Base-by-base conservation (phyloP, 768 basidiomycete species). In the Megacollybia marginata region DNA sequence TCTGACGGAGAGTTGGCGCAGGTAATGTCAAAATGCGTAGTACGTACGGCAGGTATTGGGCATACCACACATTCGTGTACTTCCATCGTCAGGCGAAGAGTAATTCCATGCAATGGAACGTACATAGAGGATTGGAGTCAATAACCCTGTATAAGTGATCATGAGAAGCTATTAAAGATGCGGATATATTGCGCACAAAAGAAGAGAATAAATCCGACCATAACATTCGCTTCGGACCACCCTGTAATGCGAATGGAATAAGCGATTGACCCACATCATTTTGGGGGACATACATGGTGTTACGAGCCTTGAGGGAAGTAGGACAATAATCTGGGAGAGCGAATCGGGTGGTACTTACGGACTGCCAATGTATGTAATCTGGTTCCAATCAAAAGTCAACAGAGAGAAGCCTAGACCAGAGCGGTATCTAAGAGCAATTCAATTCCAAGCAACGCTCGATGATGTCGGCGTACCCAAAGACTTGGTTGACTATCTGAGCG, bases 281-380 rank as follows among this genome's bases (percentile, higher is more conserved):
- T n/a, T 36, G 31, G 32, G 31, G 34, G 47, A 48, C 70, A 46
- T 62, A 75, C 74, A 76, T 51, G 73, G 74, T 40, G 74, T 74
- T 33, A 73, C 69, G 40, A 76, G 71, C 15, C 74, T 75, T 19
- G 28, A 16, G 52, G 47, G 33, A 46, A 49, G 28, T 52, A 43
- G 36, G 47, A 7, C 42, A 54, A 50, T 48, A 44, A 40, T 50
- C 44, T 47, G 51, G 20, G 32, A 53, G 18, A 51, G 19, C 33
- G 9, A 19, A 42, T 31, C 18, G 35, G 54, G 15, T 33, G 54
- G 19, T 13, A 69, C 76, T 57, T 59, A 76, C 76, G 82, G 82
- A 52, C 79, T 79, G 11, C 82, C 82, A 49, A 79, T 79, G 49
- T 78, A 87, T 4, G 83, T 80, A 48, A 88, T 85, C 59, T 85